Evolutionary conservation across 1,139 yeast species (phyloP), one percentile per base, ranked within the genome.

Genomic region (Saccharomycopsis crataegensis): DNA sequence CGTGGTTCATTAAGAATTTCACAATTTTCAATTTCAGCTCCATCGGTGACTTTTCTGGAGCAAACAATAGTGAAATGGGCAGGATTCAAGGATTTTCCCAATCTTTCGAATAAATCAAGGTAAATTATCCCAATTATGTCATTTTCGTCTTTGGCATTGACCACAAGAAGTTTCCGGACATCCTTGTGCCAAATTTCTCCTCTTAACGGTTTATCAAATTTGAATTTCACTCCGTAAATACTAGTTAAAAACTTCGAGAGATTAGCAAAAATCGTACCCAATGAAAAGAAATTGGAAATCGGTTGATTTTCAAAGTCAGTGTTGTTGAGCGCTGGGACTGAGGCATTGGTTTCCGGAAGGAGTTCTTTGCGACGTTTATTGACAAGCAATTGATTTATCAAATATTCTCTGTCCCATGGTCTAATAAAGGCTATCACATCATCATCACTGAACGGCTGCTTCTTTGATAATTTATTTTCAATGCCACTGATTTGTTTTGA

Each of bases 51-150:
- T 59, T 76, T 76, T 60, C 99, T 77, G 48, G 96, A 89, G 64
- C 99, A 93, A 55, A 94, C 91, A n/a, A 93, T 89, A 0, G 99
- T 93, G 68, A 89, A 94, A 70, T 93, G 99, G 0, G 99, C 96
- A 1, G 99, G 97, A 58, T 81, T 80, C 2, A 82, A 75, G 0
- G 79, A 75, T 64, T 85, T 85, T 32, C 85, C 84, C 0, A 67
- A 70, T 51, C 90, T 71, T 62, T 78, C 80, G 60, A 82, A 81
- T 46, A 85, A 65, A 63, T 85, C 93, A 61, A 87, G 78, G 64
- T 85, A 85, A 41, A 85, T 79, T 16, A 80, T 74, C 11, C 90
- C 90, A 48, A 82, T 73, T 9, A 73, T 59, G 48, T 82, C 85
- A 0, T 68, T 65, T 54, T 81, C 86, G 44, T 57, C 52, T 14